Percentiles rank a stretch among this genome's conserved stretches.
These are phyloP conservation scores for Albifimbria verrucaria DNA, from an alignment of 2,329 filamentous ascomycete species.

Conservation along the genomic window DNA sequence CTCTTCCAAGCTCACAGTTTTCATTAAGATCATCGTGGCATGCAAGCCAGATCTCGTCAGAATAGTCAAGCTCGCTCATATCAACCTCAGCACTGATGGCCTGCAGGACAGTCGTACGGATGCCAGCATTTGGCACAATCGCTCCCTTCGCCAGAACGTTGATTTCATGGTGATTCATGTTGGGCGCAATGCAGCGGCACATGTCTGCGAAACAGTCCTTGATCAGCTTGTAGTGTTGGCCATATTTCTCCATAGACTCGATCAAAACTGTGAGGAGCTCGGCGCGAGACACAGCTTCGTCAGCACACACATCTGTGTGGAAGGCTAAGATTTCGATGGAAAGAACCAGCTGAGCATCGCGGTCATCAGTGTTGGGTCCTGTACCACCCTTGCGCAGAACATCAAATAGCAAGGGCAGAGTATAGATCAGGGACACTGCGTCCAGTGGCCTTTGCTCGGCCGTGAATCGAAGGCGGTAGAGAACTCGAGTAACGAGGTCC, in stretches of 20 bases:
- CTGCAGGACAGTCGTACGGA: constrained; percentile 82
- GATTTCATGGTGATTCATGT: constrained; percentile 72
- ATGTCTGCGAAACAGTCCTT: constrained; percentile 90
- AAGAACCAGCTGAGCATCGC: constrained; percentile 84
- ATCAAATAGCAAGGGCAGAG: constrained; percentile 76
- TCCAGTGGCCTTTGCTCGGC: constrained; percentile 95
- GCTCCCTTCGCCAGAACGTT: constrained; percentile 71
- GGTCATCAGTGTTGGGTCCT: constrained; percentile 68
- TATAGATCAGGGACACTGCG: constrained; percentile 80
- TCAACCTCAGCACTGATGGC: constrained; percentile 90
- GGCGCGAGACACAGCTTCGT: constrained; percentile 71
- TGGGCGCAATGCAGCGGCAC: constrained; percentile 78
- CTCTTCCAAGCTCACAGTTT: constrained; percentile 75
- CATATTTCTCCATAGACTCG: constrained; percentile 80
- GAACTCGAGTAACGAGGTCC: constrained; percentile 77
- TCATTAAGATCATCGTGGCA: constrained; percentile 89
- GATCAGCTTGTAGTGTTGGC: constrained; percentile 90
- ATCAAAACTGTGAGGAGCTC: constrained; percentile 72
- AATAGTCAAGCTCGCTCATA: constrained; percentile 81
- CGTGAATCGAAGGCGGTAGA: constrained; percentile 87
- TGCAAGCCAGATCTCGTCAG: constrained; percentile 88
- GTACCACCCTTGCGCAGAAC: constrained; percentile 79
- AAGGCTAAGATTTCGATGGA: constrained; percentile 86
- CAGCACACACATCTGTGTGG: constrained; percentile 76
- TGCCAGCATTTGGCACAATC: constrained; percentile 74